Conservation (phyloP, 2,329 filamentous ascomycete species). For the Microdochium nivale region DNA sequence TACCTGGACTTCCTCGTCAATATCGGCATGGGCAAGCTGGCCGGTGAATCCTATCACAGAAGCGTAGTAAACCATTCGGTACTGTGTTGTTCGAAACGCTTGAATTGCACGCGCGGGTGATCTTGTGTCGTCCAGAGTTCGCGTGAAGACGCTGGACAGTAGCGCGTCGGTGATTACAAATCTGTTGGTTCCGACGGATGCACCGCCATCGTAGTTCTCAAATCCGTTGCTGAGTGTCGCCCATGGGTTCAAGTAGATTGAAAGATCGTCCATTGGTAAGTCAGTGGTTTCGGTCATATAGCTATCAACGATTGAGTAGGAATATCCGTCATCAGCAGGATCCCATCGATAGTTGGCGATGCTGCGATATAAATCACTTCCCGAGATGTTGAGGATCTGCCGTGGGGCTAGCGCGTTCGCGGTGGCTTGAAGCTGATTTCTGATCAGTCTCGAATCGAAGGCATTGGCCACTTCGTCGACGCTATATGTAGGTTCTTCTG, state of each 20-base stretch:
- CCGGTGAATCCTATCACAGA: too few relatives aligned
- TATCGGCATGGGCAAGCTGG: background rate
- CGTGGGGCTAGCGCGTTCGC: background rate
- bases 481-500: background rate
- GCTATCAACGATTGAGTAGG: too few relatives aligned
- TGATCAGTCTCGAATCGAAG: background rate
- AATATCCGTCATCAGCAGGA: too few relatives aligned
- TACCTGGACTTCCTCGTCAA: background rate
- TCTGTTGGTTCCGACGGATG: too few relatives aligned
- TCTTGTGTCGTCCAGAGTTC: background rate
- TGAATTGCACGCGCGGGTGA: background rate
- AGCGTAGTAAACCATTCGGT: background rate
- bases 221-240: too few relatives aligned
- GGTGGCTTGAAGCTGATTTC: too few relatives aligned
- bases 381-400: background rate
- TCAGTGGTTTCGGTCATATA: too few relatives aligned
- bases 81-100: background rate
- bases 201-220: too few relatives aligned
- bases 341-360: too few relatives aligned
- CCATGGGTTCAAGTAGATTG: too few relatives aligned
- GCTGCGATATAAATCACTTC: background rate
- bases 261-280: too few relatives aligned
- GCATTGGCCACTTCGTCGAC: background rate
- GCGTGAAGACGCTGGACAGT: background rate
- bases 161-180: background rate